Conservation (phyloP, 1,139 yeast genomes). For the Saccharomycopsis phalli region DNA sequence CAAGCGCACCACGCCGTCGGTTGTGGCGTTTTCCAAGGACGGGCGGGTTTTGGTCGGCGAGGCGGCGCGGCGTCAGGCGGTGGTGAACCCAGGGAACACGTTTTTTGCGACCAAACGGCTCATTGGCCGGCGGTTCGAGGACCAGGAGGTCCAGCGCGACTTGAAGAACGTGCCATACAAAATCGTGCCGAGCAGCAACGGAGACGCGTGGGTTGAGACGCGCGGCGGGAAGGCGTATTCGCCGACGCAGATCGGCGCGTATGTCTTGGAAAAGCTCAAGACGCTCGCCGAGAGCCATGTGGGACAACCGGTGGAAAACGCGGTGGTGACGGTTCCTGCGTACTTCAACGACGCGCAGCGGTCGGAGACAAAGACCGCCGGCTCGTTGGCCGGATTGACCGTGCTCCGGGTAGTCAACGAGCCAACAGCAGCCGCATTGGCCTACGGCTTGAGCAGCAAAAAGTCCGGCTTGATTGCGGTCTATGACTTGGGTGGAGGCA, state of each 20-base stretch:
- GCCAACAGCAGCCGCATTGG: conserved; percentile 78
- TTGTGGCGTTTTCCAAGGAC: conserved; percentile 49
- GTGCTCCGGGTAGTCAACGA: conserved; percentile 66
- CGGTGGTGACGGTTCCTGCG: conserved; percentile 76
- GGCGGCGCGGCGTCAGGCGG: conserved; percentile 60
- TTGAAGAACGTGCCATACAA: conserved; percentile 44
- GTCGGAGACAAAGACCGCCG: conserved; percentile 69
- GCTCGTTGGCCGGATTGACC: conserved; percentile 55
- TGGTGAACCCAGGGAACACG: conserved; percentile 57
- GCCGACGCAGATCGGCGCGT: conserved; percentile 51
- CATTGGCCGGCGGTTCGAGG: conserved; percentile 58
- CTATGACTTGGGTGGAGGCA: conserved; percentile 78
- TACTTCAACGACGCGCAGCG: conserved; percentile 73
- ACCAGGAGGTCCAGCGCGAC: conserved; percentile 59
- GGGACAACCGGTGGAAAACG: conserved; percentile 36
- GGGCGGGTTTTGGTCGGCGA: conserved; percentile 42
- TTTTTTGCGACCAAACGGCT: conserved; percentile 68
- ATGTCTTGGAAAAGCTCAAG: conserved; percentile 47
- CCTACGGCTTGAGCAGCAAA: conserved; percentile 53
- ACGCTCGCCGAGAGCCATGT: conserved; percentile 43
- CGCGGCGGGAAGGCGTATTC: conserved; percentile 30
- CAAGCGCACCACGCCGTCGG: conserved; percentile 62
- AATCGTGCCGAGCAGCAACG: conserved; percentile 42
- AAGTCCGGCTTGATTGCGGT: conserved; percentile 66
- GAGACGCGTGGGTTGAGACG: conserved; percentile 55